Evolutionary conservation across 305 asterid species (phyloP).

Genomic region (Fraxinus ornus): DNA sequence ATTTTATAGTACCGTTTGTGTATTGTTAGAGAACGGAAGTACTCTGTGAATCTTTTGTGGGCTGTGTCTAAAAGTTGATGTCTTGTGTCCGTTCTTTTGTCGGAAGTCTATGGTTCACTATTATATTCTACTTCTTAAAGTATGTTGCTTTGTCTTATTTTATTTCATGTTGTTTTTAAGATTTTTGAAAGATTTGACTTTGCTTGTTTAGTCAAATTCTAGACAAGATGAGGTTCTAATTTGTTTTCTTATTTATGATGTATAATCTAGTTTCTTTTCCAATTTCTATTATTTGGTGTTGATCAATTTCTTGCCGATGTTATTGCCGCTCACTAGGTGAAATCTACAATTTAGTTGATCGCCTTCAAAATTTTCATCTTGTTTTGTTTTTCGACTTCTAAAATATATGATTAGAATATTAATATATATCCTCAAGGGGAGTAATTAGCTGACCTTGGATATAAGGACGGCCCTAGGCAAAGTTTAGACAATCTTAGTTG

Average conservation of each 20-base stretch:
- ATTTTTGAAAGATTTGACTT: not conserved
- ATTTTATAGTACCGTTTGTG: not conserved
- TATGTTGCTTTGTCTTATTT: not conserved
- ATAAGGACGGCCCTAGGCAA: not conserved
- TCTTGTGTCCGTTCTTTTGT: not conserved
- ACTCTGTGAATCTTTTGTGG: not conserved
- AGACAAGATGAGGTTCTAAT: not conserved
- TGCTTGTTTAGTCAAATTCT: not conserved
- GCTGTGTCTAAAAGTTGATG: not conserved
- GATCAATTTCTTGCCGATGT: not conserved
- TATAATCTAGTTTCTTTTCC: not conserved
- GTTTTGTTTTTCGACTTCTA: not conserved
- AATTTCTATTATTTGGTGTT: not conserved
- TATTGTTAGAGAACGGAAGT: not conserved
- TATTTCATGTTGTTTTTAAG: not conserved
- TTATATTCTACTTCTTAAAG: not conserved
- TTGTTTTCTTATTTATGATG: not conserved
- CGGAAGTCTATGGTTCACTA: not conserved
- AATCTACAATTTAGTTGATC: not conserved
- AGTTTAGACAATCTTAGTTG: not conserved
- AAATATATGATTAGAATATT: not conserved
- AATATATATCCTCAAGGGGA: not conserved
- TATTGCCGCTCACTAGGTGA: not conserved
- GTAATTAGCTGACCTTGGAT: not conserved
- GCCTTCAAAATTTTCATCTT: not conserved